Percentiles rank a stretch among this genome's conserved stretches.
These are phyloP conservation scores for Aspergillus aculeatinus DNA, from an alignment of 2,329 filamentous ascomycete genomes.

Conservation along the genomic window DNA sequence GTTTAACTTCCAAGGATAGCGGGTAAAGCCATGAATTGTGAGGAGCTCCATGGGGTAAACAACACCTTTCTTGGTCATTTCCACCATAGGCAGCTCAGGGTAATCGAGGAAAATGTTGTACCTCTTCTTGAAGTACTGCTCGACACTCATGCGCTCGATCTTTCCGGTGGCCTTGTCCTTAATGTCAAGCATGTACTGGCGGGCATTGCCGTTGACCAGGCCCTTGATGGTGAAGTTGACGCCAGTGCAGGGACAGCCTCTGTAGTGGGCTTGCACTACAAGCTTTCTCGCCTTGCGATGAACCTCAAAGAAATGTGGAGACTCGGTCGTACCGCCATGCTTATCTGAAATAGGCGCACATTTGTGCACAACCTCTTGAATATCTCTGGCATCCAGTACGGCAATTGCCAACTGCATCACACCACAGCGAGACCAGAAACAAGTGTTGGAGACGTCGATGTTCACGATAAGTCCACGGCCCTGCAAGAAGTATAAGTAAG, in stretches of 20 bases:
- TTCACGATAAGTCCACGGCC: constrained; percentile 73
- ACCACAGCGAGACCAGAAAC: constrained; percentile 68
- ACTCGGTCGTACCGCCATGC: constrained; percentile 25
- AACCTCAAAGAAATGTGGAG: constrained; percentile 26
- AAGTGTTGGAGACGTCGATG: constrained; percentile 86
- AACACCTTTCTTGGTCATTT: constrained; percentile 56
- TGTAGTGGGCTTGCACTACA: constrained; percentile 38
- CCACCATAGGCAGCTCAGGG: constrained; percentile 55
- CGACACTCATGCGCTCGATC: constrained; percentile 56
- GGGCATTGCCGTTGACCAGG: constrained; percentile 46
- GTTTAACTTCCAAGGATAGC: constrained; percentile 58
- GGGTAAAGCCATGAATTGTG: constrained; percentile 54
- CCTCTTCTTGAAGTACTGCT: constrained; percentile 54
- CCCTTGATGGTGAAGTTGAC: constrained; percentile 53
- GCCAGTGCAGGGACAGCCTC: constrained; percentile 31
- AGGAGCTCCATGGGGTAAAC: constrained; percentile 59
- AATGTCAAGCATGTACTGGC: constrained; percentile 45
- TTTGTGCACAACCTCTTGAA: constrained; percentile 29
- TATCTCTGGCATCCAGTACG: constrained; percentile 32
- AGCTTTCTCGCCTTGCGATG: constrained; percentile 37
- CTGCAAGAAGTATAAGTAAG: constrained; percentile 35
- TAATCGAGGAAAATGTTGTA: constrained; percentile 51
- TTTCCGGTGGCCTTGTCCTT: constrained; percentile 41
- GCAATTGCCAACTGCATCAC: constrained; percentile 38
- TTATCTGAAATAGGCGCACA: constrained; percentile 25